Conservation (phyloP, 1,139 yeast species). For the Saccharomyces pastorianus region DNA sequence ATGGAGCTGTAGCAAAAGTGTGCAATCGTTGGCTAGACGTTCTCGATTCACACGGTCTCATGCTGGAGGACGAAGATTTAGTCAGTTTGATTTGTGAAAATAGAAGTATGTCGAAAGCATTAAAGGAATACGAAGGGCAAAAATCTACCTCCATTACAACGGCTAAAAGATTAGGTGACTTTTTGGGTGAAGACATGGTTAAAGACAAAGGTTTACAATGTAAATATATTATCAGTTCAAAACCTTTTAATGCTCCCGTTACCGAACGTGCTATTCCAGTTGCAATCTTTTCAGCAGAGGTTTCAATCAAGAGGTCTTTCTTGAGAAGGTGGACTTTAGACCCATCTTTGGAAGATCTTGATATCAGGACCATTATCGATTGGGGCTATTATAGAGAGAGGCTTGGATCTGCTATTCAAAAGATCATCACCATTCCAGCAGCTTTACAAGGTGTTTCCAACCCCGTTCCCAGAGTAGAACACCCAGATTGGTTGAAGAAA, state of each 20-base stretch:
- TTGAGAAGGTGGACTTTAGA: constrained; percentile 84
- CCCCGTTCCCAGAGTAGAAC: constrained; percentile 91
- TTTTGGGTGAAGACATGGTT: constrained; percentile 92
- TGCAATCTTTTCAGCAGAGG: constrained; percentile 84
- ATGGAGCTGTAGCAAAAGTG: constrained; percentile 80
- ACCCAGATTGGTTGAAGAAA: constrained; percentile 87
- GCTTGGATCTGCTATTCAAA: constrained; percentile 85
- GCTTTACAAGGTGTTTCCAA: constrained; percentile 84
- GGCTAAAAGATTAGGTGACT: constrained; percentile 86
- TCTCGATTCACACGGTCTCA: constrained; percentile 74
- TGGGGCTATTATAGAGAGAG: constrained; percentile 92
- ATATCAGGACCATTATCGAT: constrained; percentile 82
- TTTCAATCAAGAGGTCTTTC: constrained; percentile 49
- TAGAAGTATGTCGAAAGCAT: constrained; percentile 86
- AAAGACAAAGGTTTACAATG: constrained; percentile 95
- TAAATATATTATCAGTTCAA: constrained; percentile 81
- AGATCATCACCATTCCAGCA: constrained; percentile 94
- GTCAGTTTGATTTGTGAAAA: constrained; percentile 94
- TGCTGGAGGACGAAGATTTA: constrained; percentile 88
- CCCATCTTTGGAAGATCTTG: constrained; percentile 68
- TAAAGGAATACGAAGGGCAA: constrained; percentile 82
- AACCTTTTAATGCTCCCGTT: constrained; percentile 80
- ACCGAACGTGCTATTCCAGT: constrained; percentile 97
- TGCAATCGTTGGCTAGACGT: constrained; percentile 97
- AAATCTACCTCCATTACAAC: constrained; percentile 95